Base-by-base conservation (phyloP, 306 rosid genomes). In the Fragaria vesca region DNA sequence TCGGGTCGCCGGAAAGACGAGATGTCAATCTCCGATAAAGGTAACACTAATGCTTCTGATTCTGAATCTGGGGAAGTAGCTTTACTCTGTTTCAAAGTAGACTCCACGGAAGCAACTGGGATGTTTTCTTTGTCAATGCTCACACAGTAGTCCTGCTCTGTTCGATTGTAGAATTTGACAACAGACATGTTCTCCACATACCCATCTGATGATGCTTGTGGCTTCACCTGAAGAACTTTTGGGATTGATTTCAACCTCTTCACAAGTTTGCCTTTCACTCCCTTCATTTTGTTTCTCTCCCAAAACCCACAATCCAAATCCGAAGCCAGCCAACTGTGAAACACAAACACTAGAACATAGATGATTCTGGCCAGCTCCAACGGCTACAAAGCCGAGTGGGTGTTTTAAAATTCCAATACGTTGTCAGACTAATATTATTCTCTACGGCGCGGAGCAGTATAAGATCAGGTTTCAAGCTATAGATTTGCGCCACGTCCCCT, bases 211-310 rank as follows among this genome's bases (percentile, higher is more conserved):
- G 88, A 90, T 72, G 92, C 96, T 66, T 81, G 89, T 0, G 65
- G 58, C 45, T 84, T 92, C 75, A 83, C 82, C 80, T 94, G 97
- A 76, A 92, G 92, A 83, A 89, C 75, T 80, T 88, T 94, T 70
- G 83, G 90, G 78, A 92, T 87, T n/a, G 97, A 87, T 82, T 92
- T 95, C 62, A 95, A 88, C 86, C 87, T 95, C 92, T 88, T 92
- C 84, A 91, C 34, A 40, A 95, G 66, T 21, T 86, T 95, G 40
- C 97, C 96, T 75, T 86, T 89, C 88, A 95, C 17, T 46, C 92
- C 95, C 80, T 83, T 89, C 96, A 90, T 91, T 65, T 12, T 30
- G 66, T 65, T 55, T 28, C 32, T 38, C 26, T 54, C n/a, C 61
- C 61, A 0, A 68, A 11, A 40, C 28, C 45, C 7, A 24, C 34